Percentiles rank a stretch among this genome's conserved stretches.
These are phyloP conservation scores for Sclerotinia subarctica DNA, from an alignment of 2,329 filamentous ascomycete genomes.

Conservation along the genomic window DNA sequence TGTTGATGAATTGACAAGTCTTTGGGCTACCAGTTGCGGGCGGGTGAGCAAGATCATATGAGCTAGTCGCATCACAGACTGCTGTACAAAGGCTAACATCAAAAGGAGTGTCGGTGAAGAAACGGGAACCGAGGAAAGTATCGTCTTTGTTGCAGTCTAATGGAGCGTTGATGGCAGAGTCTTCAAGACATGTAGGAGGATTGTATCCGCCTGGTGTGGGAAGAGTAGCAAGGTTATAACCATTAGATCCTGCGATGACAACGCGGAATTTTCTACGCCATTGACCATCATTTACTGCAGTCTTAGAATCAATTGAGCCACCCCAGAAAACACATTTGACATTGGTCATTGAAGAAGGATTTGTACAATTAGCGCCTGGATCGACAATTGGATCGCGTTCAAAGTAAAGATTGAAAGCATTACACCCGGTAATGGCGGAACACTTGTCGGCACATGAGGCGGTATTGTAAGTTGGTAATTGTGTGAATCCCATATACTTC, in stretches of 20 bases:
- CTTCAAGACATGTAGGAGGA: not conserved
- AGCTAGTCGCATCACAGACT: constrained; percentile 11
- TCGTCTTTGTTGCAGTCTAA: not conserved
- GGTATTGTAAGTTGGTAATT: constrained; percentile 35
- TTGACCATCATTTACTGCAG: constrained; percentile 39
- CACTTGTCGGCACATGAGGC: constrained; percentile 32
- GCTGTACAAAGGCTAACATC: constrained; percentile 5
- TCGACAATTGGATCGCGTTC: constrained; percentile 40
- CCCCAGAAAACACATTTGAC: constrained; percentile 41
- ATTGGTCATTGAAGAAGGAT: constrained; percentile 38
- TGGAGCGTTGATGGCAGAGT: constrained; percentile 5
- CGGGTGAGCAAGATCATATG: constrained; percentile 1
- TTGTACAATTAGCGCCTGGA: constrained; percentile 36
- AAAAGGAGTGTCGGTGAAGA: constrained; percentile 13
- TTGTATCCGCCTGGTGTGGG: constrained; percentile 22
- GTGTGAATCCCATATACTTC: constrained; percentile 33
- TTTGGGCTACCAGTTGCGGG: not conserved
- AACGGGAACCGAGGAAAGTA: constrained; percentile 12
- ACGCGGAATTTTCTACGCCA: constrained; percentile 40
- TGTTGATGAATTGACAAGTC: constrained; percentile 16
- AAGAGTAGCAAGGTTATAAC: constrained; percentile 35
- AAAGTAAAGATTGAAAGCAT: constrained; percentile 39
- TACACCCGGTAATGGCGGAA: constrained; percentile 32
- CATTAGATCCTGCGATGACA: constrained; percentile 45
- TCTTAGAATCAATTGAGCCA: constrained; percentile 29